Evolutionary conservation across 768 basidiomycete genomes (phyloP), one percentile per base, ranked within the genome.

Genomic region (Amanita pallidorosea): DNA sequence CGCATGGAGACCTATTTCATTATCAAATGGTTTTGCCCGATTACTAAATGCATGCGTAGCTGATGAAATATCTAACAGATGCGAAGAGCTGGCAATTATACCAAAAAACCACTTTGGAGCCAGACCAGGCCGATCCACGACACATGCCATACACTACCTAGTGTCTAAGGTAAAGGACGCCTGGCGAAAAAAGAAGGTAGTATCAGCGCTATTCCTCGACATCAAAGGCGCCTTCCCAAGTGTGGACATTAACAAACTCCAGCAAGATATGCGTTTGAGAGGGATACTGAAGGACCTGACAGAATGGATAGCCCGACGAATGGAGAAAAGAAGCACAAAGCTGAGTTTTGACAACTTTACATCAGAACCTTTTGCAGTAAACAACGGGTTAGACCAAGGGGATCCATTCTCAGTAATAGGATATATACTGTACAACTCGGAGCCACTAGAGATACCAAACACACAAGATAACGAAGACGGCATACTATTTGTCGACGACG

Each of bases 331-430:
- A 7, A 31, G n/a, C n/a, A 55, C 52, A 6, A 29, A 20, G 8
- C 42, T 56, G 1, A 48, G 18, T 6, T 58, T 58, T n/a, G 55
- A 58, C 22, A 53, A 58, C 35, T 58, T 44, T 20, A 18, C 27
- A 7, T 58, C 57, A 2, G 47, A 40, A 4, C 27, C 43, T 1
- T 53, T 53, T 7, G 20, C 17, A 12, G 41, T 54, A 3, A 9
- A 18, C 3, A 51, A 55, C 23, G 55, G 55, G 3, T 47, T 55
- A 18, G 49, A 49, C 7, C 56, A 57, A 51, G 56, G 56, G 0
- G 47, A 48, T 18, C 52, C 52, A 8, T 35, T 51, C 1, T 57
- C 56, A 3, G 53, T 54, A 53, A 18, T 57, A 0, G 29, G 46
- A 5, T 54, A 53, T 33, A 52, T 54, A 0, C 8, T 56, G 0